Percentiles rank a stretch among this genome's conserved stretches.
These are phyloP conservation scores for Mycogone perniciosa DNA, from an alignment of 2,329 filamentous ascomycete genomes.

Conservation along the genomic window DNA sequence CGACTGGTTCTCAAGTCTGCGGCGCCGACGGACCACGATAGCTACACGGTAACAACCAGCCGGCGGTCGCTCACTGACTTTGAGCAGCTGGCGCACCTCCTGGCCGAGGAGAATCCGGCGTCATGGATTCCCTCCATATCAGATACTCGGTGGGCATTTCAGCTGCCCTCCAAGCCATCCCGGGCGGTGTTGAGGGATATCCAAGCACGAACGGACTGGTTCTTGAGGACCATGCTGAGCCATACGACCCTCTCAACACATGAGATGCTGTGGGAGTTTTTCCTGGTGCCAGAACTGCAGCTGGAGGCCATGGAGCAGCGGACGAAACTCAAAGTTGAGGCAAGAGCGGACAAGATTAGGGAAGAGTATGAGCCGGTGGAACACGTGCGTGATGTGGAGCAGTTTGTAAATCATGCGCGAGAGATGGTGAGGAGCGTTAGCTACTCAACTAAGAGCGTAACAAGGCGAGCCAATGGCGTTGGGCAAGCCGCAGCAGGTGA, in stretches of 20 bases:
- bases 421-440: conserved; percentile 85
- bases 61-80: conserved; percentile 84
- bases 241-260: conserved; percentile 94
- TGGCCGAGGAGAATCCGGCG: conserved; percentile 84
- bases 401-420: conserved; percentile 84
- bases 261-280: conserved; percentile 98
- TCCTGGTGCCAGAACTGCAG: conserved; percentile 90
- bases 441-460: conserved; percentile 73
- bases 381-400: conserved; percentile 81
- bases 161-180: conserved; percentile 88
- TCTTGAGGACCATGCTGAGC: conserved; percentile 75
- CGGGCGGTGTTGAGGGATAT: conserved; percentile 80
- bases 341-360: conserved; percentile 72
- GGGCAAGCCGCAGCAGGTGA: conserved; percentile 57
- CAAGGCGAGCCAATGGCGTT: conserved; percentile 70
- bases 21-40: conserved; percentile 71
- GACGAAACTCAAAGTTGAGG: conserved; percentile 78
- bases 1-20: conserved; percentile 92
- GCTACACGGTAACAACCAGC: conserved; percentile 91
- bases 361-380: conserved; percentile 85
- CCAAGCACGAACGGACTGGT: conserved; percentile 79
- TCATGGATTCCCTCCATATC: conserved; percentile 84
- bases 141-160: conserved; percentile 78
- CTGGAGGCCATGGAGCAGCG: conserved; percentile 84
- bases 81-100: conserved; percentile 77